phyloP scores from a whole-genome alignment of 108 stramenopile genomes.

The Pseudonitzschia multistriata region DNA sequence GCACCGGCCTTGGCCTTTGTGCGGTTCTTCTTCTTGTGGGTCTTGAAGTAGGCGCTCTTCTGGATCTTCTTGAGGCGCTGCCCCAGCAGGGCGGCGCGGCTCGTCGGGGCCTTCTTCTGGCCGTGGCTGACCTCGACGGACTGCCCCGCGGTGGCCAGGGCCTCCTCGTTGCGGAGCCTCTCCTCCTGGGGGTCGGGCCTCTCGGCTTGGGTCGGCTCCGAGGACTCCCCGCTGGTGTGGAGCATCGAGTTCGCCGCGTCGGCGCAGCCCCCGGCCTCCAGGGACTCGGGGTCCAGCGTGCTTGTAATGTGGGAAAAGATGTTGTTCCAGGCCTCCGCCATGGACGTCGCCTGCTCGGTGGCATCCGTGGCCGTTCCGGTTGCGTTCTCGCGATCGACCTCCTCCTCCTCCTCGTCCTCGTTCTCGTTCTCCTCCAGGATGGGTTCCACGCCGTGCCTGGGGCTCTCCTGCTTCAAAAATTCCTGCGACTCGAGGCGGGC shows the following conservation, averaged over 20 bases:
- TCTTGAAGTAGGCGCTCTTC: neutral
- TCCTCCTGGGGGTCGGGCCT: neutral
- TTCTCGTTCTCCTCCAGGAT: constrained; percentile 1
- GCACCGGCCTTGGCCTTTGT: neutral
- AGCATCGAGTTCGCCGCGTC: neutral
- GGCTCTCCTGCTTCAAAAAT: neutral
- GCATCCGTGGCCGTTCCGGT: neutral
- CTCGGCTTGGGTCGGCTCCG: neutral
- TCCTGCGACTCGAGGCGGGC: constrained; percentile 8
- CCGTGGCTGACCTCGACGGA: constrained; percentile 4
- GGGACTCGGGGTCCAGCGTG: neutral
- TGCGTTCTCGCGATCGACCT: too few relatives aligned
- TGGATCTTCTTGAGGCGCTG: constrained; percentile 6
- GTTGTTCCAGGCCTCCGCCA: constrained; percentile 8
- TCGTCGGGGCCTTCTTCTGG: neutral
- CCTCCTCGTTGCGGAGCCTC: neutral
- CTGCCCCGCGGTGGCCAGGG: neutral
- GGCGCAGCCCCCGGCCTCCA: neutral
- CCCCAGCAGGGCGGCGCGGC: neutral
- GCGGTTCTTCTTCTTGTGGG: constrained; percentile 4
- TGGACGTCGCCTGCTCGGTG: neutral
- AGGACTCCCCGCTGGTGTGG: neutral
- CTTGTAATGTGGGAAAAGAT: constrained; percentile 1
- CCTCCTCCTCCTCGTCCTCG: neutral
- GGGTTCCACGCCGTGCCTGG: constrained; percentile 2